Conservation (phyloP, 169 alveolate genomes). For the Cryptosporidium viatorum region DNA sequence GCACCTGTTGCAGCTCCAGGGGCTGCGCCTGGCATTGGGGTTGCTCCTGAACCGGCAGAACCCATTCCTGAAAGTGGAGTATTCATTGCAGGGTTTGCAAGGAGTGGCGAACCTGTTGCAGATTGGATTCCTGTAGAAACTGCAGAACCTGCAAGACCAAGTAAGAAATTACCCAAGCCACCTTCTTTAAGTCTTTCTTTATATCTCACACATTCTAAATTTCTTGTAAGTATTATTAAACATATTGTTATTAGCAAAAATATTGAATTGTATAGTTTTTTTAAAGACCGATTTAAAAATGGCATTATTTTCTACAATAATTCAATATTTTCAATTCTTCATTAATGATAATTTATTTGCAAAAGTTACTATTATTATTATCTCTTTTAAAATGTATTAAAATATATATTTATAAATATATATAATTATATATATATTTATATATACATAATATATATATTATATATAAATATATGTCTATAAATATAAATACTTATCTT, state of each 20-base stretch:
- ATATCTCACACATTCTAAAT: constrained; percentile 40
- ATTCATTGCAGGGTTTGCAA: constrained; percentile 51
- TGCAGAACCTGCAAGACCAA: constrained; percentile 63
- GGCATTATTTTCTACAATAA: background rate
- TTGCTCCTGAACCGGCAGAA: background rate
- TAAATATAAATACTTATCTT: too few species aligned
- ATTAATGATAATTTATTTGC: background rate
- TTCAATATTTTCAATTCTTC: constrained; percentile 2
- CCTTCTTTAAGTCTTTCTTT: constrained; percentile 56
- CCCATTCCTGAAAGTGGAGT: background rate
- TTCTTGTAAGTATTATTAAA: background rate
- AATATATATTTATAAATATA: too few species aligned
- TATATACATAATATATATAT: too few species aligned
- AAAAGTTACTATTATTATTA: background rate
- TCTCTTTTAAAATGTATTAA: background rate
- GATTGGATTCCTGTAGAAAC: constrained; percentile 36
- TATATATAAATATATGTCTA: too few species aligned
- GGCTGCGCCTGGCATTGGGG: constrained; percentile 1
- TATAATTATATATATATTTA: too few species aligned
- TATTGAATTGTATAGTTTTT: background rate
- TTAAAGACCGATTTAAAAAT: constrained; percentile 10
- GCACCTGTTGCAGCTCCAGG: constrained; percentile 12
- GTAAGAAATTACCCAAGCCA: constrained; percentile 52
- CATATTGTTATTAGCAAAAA: background rate
- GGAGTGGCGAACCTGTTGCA: constrained; percentile 64